Conservation (phyloP, 371 early-diverging fungal genomes). For the Mucor ambiguus region DNA sequence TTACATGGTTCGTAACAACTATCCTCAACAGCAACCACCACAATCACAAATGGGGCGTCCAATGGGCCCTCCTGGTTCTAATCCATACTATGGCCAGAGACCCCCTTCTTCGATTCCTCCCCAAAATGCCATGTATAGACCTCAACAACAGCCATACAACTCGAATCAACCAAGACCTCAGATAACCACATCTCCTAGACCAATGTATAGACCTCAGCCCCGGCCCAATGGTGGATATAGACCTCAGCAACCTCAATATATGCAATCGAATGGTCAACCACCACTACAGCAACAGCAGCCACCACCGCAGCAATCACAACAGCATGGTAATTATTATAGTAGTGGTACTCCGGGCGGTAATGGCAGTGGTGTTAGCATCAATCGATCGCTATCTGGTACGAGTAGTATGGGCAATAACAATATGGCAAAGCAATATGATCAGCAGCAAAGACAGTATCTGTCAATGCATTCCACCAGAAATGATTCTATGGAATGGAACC, state of each 20-base stretch:
- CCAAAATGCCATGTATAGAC: conserved; percentile 14
- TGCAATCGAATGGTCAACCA: conserved; percentile 14
- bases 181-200: conserved; percentile 17
- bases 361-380: conserved; percentile 9
- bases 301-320: conserved; percentile 17
- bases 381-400: conserved; percentile 18
- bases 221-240: conserved; percentile 22
- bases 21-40: conserved; percentile 10
- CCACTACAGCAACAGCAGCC: conserved; percentile 14
- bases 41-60: conserved; percentile 14
- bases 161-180: conserved; percentile 13
- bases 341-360: conserved; percentile 4
- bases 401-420: conserved; percentile 3
- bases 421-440: conserved; percentile 2
- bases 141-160: neutral
- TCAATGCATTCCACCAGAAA: conserved; percentile 21
- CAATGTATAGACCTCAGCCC: conserved; percentile 23
- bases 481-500: conserved; percentile 31
- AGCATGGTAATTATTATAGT: conserved; percentile 27
- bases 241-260: conserved; percentile 18
- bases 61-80: conserved; percentile 9
- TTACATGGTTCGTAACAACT: conserved; percentile 16
- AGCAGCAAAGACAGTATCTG: conserved; percentile 18
- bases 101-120: conserved; percentile 10
- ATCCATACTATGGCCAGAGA: conserved; percentile 17